Base-by-base conservation (phyloP, 371 early-diverging fungal species). In the Sporodiniella umbellata region DNA sequence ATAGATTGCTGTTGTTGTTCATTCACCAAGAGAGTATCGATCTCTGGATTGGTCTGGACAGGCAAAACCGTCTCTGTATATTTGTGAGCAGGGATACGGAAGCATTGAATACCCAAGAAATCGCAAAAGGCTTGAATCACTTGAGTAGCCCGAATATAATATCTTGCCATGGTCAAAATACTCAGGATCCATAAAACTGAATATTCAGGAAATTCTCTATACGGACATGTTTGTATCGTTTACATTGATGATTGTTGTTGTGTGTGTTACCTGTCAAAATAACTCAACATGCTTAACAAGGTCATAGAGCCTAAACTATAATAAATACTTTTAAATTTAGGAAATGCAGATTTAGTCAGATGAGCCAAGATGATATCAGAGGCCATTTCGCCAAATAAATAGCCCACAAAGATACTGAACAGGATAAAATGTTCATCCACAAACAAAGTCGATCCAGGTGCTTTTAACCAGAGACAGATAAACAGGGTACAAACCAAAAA, bases 311-410 rank as follows among this genome's bases (percentile, higher is more conserved):
- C 21, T 15, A 40, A 21, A 40, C 40, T 40, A 12, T 40, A 40
- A 40, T 21, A 40, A n/a, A 61, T 48, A 17, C 42, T 55, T 12
- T 28, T 39, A n/a, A 83, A 88, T 54, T 75, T 78, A 23, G 94
- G 95, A 66, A 84, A 95, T 17, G 76, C 73, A 51, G 78, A 79
- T 66, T 86, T 86, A 19, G 92, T 94, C 26, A 95, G 79, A 56
- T 94, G 93, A 21, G 92, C 89, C 55, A 93, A 58, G 44, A 94
- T 93, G 57, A 95, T 94, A 62, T 87, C 86, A 58, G 93, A 91
- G 40, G 90, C 90, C 65, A 94, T 89, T 42, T 92, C 80, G 8
- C 93, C 94, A 79, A 94, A 93, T 4, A 85, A 81, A 37, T 88
- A 70, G 12, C 93, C 92, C 15, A 75, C 74, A n/a, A 86, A 81